A percentile compares a stretch with the other conserved stretches of the same genome.
These are phyloP conservation scores for Paramecium tetraurelia DNA, from an alignment of 73 alveolate species.

Conservation along the genomic window DNA sequence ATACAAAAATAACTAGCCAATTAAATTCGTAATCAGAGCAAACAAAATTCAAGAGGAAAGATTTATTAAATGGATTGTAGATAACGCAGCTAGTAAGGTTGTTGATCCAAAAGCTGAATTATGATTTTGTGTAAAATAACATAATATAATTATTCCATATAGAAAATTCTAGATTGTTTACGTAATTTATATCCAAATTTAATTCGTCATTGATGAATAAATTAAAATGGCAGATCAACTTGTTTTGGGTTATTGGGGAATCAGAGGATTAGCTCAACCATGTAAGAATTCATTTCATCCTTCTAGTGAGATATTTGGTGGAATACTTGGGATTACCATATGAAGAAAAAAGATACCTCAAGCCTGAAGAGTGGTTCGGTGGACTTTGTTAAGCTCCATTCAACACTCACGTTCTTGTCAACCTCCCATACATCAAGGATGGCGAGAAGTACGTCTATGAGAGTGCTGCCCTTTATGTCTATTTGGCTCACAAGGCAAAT, in stretches of 20 bases:
- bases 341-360: slow-evolving; percentile 18
- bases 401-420: slow-evolving; percentile 15
- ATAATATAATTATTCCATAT: not conserved
- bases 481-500: slow-evolving; percentile 56
- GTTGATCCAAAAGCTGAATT: slow-evolving; percentile 25
- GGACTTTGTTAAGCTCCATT: not conserved
- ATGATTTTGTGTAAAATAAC: not conserved
- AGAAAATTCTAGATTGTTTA: not conserved
- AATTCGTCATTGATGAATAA: not conserved
- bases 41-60: slow-evolving; percentile 28
- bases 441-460: slow-evolving; percentile 44
- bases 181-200: not conserved
- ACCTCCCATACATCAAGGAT: slow-evolving; percentile 63
- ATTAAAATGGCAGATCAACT: slow-evolving; percentile 34
- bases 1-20: not conserved
- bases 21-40: not conserved
- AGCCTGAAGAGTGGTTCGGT: slow-evolving; percentile 39
- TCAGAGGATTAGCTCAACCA: slow-evolving; percentile 60
- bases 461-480: slow-evolving; percentile 56
- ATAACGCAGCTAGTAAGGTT: not conserved
- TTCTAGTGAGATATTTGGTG: not conserved
- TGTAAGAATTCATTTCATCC: not conserved
- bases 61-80: slow-evolving; percentile 26
- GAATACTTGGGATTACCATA: slow-evolving; percentile 31
- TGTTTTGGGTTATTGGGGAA: slow-evolving; percentile 61